These are phyloP conservation scores for Pseudogymnoascus sp. DNA, from an alignment of 2,329 filamentous ascomycete species.

Conservation along the genomic window DNA sequence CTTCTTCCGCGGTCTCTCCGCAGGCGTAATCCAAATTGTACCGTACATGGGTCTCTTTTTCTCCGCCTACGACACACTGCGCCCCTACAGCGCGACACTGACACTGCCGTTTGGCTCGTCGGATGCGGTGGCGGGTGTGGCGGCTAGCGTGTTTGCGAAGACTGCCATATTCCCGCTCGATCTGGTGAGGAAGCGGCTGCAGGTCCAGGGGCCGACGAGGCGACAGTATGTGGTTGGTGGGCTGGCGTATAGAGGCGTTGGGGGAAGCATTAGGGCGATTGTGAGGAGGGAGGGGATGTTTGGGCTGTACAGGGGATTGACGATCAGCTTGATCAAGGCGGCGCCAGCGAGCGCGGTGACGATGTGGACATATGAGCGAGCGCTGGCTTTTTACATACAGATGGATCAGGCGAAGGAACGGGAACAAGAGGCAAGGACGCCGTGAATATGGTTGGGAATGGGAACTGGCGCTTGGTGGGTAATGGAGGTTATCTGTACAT, in stretches of 20 bases:
- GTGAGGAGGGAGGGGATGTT: slow-evolving; percentile 63
- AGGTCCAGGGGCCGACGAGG: slow-evolving; percentile 88
- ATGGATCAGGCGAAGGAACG: background rate
- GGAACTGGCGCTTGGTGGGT: background rate
- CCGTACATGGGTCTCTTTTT: slow-evolving; percentile 99
- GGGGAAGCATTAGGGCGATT: slow-evolving; percentile 59
- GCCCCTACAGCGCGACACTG: slow-evolving; percentile 47
- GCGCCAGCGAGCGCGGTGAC: slow-evolving; percentile 72
- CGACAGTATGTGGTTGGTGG: slow-evolving; percentile 56
- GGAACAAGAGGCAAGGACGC: background rate
- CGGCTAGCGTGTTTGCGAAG: slow-evolving; percentile 76
- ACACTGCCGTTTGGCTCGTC: slow-evolving; percentile 64
- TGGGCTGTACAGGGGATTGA: slow-evolving; percentile 80
- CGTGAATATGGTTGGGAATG: background rate
- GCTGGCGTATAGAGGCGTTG: slow-evolving; percentile 51
- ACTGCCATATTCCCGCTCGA: slow-evolving; percentile 89
- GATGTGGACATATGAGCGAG: slow-evolving; percentile 68
- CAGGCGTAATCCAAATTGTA: slow-evolving; percentile 77
- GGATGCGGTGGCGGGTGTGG: slow-evolving; percentile 73
- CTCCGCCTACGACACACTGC: slow-evolving; percentile 71
- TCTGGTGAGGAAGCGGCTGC: slow-evolving; percentile 82
- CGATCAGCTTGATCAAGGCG: slow-evolving; percentile 79
- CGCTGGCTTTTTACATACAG: slow-evolving; percentile 31
- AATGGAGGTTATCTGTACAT: background rate
- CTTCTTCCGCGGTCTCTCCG: slow-evolving; percentile 81